These are phyloP conservation scores for Dimargaris cristalligena DNA, from an alignment of 192 early-diverging fungal species.

Conservation along the genomic window DNA sequence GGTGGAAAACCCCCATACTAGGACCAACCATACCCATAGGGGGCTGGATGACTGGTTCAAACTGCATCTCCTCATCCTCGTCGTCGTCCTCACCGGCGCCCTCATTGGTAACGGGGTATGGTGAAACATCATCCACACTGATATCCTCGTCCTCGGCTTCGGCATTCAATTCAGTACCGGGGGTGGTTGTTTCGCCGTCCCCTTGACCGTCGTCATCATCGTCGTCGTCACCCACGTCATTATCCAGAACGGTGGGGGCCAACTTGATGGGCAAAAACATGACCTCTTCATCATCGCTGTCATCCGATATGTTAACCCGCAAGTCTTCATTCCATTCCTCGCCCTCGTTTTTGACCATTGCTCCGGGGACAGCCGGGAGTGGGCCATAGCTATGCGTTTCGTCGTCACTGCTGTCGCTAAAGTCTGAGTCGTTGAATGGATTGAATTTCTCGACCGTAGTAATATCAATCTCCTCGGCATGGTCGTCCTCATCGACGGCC, in stretches of 20 bases:
- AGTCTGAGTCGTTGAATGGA: slow-evolving; percentile 6
- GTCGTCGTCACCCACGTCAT: not conserved
- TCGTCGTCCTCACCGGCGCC: too few species aligned
- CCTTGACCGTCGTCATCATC: not conserved
- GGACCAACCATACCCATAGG: too few species aligned
- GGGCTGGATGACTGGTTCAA: too few species aligned
- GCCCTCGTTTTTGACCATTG: not conserved
- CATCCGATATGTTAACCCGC: not conserved
- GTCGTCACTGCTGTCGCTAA: not conserved
- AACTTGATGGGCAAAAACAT: not conserved
- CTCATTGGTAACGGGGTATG: too few species aligned
- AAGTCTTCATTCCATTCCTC: too few species aligned
- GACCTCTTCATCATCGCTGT: slow-evolving; percentile 6
- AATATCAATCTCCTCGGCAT: slow-evolving; percentile 6
- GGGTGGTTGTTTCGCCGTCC: not conserved
- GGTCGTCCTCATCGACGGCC: not conserved
- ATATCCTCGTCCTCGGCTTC: not conserved
- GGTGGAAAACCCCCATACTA: too few species aligned
- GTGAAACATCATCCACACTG: too few species aligned
- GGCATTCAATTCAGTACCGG: not conserved
- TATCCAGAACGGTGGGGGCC: not conserved
- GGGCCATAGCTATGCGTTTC: not conserved
- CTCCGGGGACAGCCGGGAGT: not conserved
- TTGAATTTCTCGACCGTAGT: slow-evolving; percentile 2
- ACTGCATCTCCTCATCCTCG: too few species aligned